Conservation (phyloP, 2,329 filamentous ascomycete genomes). For the Rhynchosporium secalis region DNA sequence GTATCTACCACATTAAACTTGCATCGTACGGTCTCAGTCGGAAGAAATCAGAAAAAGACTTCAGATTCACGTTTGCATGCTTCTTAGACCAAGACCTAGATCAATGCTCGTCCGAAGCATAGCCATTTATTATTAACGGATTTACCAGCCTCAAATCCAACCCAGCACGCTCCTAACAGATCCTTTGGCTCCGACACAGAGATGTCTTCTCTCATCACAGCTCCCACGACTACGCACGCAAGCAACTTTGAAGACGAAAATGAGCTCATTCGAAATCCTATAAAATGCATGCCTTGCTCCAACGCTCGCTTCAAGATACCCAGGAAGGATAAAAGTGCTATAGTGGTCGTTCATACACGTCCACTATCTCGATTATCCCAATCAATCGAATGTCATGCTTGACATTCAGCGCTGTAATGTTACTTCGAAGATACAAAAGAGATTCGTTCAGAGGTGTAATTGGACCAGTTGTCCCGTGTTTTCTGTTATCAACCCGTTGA, state of each 20-base stretch:
- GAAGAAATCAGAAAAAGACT: not conserved
- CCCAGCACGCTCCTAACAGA: slow-evolving; percentile 17
- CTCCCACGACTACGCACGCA: not conserved
- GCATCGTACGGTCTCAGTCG: too few species aligned
- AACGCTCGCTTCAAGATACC: slow-evolving; percentile 9
- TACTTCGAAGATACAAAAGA: slow-evolving; percentile 23
- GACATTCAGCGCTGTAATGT: slow-evolving; percentile 12
- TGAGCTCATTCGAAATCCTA: slow-evolving; percentile 13
- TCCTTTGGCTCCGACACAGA: slow-evolving; percentile 11
- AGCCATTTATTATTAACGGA: slow-evolving; percentile 10
- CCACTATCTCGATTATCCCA: not conserved
- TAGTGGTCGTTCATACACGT: not conserved
- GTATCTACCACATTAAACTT: too few species aligned
- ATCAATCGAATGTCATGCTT: slow-evolving; percentile 17
- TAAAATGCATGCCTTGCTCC: slow-evolving; percentile 9
- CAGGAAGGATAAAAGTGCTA: slow-evolving; percentile 12
- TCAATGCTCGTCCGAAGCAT: slow-evolving; percentile 9
- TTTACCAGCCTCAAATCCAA: slow-evolving; percentile 13
- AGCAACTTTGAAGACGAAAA: not conserved
- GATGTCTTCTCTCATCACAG: not conserved
- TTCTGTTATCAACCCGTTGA: not conserved
- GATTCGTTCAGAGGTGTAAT: slow-evolving; percentile 21
- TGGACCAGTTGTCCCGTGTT: slow-evolving; percentile 7
- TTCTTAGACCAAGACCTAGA: not conserved
- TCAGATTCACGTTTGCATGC: not conserved